These are phyloP conservation scores for Fusarium proliferatum DNA, from an alignment of 2,329 filamentous ascomycete species.

Conservation along the genomic window DNA sequence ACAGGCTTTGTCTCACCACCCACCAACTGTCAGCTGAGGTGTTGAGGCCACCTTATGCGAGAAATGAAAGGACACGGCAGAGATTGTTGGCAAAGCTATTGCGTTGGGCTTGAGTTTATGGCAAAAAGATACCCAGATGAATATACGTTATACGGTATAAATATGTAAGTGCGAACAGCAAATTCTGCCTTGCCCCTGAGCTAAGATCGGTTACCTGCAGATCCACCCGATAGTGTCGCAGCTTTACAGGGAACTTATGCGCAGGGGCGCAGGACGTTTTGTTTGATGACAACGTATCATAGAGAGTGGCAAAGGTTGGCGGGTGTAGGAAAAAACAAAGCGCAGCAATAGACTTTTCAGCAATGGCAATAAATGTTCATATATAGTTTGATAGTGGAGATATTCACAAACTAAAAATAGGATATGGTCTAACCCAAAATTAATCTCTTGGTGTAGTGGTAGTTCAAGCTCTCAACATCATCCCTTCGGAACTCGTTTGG, in stretches of 20 bases:
- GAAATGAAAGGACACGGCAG: fast-evolving
- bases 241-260: neutral
- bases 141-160: neutral
- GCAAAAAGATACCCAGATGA: neutral
- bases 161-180: neutral
- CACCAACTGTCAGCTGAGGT: neutral
- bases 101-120: neutral
- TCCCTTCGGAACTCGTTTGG: neutral
- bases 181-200: neutral
- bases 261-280: neutral
- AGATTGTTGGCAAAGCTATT: neutral
- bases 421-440: neutral
- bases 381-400: neutral
- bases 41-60: neutral
- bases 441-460: neutral
- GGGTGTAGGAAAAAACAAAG: fast-evolving
- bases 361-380: fast-evolving
- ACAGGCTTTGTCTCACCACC: neutral
- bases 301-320: fast-evolving
- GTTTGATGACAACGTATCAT: neutral
- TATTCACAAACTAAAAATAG: fast-evolving
- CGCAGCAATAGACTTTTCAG: too few species aligned
- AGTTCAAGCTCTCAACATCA: neutral
- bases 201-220: neutral
- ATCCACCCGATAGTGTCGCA: neutral